A percentile compares a stretch with the other conserved stretches of the same genome.
phyloP scores from a whole-genome alignment of 768 basidiomycete species.

The Podaxis sp. region DNA sequence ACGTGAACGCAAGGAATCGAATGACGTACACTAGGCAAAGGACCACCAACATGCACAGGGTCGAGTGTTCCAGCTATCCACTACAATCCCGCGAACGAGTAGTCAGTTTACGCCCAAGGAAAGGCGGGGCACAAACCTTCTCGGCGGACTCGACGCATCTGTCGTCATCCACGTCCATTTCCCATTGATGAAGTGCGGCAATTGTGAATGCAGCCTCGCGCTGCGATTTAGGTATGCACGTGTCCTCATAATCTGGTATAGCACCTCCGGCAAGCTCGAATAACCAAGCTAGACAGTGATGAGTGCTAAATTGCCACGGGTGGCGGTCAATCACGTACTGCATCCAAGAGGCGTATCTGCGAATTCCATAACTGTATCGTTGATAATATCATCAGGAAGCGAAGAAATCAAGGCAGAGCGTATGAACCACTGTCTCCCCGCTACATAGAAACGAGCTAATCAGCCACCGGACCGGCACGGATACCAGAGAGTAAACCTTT shows the following conservation, averaged over 20 bases:
- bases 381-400: conserved; percentile 82
- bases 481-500: conserved; percentile 47
- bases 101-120: background rate
- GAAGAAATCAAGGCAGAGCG: conserved; percentile 81
- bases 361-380: conserved; percentile 79
- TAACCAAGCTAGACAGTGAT: conserved; percentile 66
- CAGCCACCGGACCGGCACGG: background rate
- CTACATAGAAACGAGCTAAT: conserved; percentile 26
- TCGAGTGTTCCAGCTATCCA: conserved; percentile 79
- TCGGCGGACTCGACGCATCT: conserved; percentile 81
- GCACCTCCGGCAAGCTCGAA: conserved; percentile 89
- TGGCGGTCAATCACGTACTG: conserved; percentile 49
- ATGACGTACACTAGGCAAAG: conserved; percentile 73
- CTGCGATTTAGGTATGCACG: conserved; percentile 71
- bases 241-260: conserved; percentile 65
- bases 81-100: conserved; percentile 28
- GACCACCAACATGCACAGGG: conserved; percentile 72
- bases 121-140: conserved; percentile 42
- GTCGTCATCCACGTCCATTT: conserved; percentile 75
- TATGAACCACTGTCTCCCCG: conserved; percentile 87
- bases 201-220: conserved; percentile 82
- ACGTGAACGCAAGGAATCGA: conserved; percentile 11
- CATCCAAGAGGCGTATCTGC: conserved; percentile 84
- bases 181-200: conserved; percentile 91
- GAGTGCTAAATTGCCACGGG: background rate